Base-by-base conservation (phyloP, 352 stramenopile species). In the Phytophthora citrophthora region DNA sequence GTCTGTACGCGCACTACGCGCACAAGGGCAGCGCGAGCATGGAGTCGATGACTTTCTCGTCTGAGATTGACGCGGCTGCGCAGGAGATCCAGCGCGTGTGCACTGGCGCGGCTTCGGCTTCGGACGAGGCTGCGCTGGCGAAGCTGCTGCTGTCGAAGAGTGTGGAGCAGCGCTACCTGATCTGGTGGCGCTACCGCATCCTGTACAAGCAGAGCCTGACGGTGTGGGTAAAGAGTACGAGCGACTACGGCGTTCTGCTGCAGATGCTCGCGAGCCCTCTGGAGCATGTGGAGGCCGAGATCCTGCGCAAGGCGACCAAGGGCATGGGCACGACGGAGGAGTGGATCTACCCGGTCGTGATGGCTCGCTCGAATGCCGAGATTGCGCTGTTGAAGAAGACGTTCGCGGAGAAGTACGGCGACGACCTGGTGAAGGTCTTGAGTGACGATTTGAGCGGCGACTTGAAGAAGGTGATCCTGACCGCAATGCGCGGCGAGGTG, bases 341-440 rank as follows among this genome's bases (percentile, higher is more conserved):
- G 44, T 74, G 72, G 54, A 77, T 90, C 47, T 89, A 85, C 68
- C 82, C 78, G 8, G 47, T 73, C 1, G 46, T 73, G 31, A 70
- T 88, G 18, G 81, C 72, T 51, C 81, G 84, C 56, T 83, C 83
- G n/a, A 87, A 88, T 55, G 50, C 46, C 13, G 83, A 90, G 52
- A 79, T 92, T 50, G 71, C 72, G 68, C 79, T 92, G 56, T 66
- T 90, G 41, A 90, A 92, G 81, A 88, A 89, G 76, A 83, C 81
- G 2, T 90, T 77, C 68, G 74, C 83, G 49, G 70, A 86, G 23
- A 20, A 83, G 26, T 77, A 82, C 63, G 67, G 69, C 41, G 64
- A 86, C n/a, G 81, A 90, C 23, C 56, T 92, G 31, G 70, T 72
- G 16, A 68, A 79, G 47, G 58, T 70, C 18, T 43, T 89, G 47